phyloP scores from a whole-genome alignment of 495 filamentous ascomycete species.

The Podospora bellae-mahoneyi region DNA sequence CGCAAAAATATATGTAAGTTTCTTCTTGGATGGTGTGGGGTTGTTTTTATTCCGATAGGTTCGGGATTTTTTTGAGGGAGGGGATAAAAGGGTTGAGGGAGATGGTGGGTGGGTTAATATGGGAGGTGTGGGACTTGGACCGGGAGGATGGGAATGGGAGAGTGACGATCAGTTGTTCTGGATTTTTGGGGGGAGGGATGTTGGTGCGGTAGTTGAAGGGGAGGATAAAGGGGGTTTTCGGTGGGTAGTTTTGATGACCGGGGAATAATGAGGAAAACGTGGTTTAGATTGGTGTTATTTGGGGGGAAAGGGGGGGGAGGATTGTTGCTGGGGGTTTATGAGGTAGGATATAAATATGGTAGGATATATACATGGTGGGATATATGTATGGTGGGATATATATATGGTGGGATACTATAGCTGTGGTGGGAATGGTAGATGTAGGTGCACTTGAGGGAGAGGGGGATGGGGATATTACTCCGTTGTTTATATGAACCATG shows the following conservation, averaged over 20 bases:
- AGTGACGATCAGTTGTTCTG: neutral
- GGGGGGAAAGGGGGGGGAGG: too few relatives aligned
- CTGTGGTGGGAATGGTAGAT: neutral
- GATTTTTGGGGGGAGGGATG: neutral
- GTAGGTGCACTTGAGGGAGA: neutral
- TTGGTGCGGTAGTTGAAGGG: neutral
- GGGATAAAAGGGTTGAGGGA: neutral
- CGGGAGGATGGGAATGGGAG: neutral
- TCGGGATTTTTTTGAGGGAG: neutral
- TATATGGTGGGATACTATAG: neutral
- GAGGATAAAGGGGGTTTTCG: neutral
- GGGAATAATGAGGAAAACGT: neutral
- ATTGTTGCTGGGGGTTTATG: too few relatives aligned
- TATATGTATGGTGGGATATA: neutral
- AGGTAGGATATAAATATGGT: neutral
- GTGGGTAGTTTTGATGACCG: neutral
- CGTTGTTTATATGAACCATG: neutral
- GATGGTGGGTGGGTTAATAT: neutral
- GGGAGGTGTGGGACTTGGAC: neutral
- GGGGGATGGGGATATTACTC: neutral
- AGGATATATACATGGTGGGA: neutral
- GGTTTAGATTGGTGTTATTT: neutral
- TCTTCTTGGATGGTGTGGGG: neutral
- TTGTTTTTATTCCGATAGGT: neutral
- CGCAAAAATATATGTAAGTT: slow-evolving; percentile 3